Evolutionary conservation across 2,329 filamentous ascomycete genomes (phyloP).

Genomic region (Cladosporium sphaerospermum): DNA sequence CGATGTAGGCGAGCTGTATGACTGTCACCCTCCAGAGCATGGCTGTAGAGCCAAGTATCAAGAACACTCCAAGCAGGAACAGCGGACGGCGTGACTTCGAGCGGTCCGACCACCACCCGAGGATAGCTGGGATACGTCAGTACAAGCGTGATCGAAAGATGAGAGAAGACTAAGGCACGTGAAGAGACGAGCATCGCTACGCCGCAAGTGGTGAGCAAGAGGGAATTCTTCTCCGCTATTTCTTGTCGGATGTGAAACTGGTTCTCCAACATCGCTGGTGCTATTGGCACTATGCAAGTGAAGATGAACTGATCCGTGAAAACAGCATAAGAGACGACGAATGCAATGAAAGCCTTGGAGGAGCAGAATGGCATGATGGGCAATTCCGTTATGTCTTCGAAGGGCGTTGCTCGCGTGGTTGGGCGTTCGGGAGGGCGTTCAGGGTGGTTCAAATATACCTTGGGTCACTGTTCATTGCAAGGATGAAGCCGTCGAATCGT

Average conservation of each 20-base stretch:
- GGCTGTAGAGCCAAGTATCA: slow-evolving; percentile 55
- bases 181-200: slow-evolving; percentile 54
- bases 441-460: no score
- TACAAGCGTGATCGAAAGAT: not conserved
- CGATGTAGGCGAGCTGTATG: slow-evolving; percentile 54
- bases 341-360: slow-evolving; percentile 19
- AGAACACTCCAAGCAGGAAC: slow-evolving; percentile 55
- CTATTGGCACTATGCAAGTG: slow-evolving; percentile 19
- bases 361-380: slow-evolving; percentile 12
- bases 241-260: slow-evolving; percentile 10
- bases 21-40: slow-evolving; percentile 59
- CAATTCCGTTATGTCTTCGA: not conserved
- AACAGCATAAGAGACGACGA: slow-evolving; percentile 19
- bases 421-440: not conserved
- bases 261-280: slow-evolving; percentile 15
- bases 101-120: slow-evolving; percentile 54
- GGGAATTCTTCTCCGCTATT: slow-evolving; percentile 62
- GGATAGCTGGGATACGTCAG: not conserved
- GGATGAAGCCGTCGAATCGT: no score
- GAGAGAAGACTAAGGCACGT: slow-evolving; percentile 4
- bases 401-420: not conserved
- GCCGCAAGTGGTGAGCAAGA: slow-evolving; percentile 65
- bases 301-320: slow-evolving; percentile 24
- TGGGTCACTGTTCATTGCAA: no score
- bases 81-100: slow-evolving; percentile 55